Evolutionary conservation across 2,329 filamentous ascomycete genomes (phyloP).

Genomic region (Zasmidium angulare): DNA sequence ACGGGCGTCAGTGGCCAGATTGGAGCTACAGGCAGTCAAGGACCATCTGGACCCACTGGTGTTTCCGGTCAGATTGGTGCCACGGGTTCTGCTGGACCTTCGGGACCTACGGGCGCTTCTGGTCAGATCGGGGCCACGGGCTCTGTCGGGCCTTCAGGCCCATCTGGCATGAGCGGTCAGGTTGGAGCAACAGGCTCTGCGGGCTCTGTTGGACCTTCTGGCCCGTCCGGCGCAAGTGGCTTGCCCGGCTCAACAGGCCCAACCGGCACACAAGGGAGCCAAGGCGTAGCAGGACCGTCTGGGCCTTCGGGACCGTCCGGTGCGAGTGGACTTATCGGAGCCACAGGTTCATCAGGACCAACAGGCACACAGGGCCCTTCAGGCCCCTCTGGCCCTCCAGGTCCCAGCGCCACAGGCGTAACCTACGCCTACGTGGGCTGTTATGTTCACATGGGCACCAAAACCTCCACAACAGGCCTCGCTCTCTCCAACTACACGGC

Average conservation of each 20-base stretch:
- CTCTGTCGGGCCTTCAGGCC: no score
- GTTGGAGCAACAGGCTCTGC: no score
- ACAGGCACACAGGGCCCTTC: not conserved
- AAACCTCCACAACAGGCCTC: slow-evolving; percentile 22
- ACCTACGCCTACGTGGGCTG: slow-evolving; percentile 32
- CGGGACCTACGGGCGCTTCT: not conserved
- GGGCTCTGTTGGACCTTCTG: no score
- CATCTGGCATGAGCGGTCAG: no score
- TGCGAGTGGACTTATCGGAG: no score
- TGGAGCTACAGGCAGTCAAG: not conserved
- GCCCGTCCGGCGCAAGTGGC: no score
- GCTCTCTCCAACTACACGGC: slow-evolving; percentile 25
- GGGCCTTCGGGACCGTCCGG: no score
- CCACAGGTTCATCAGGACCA: not conserved
- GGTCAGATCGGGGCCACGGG: not conserved
- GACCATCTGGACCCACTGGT: not conserved
- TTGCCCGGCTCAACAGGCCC: not conserved
- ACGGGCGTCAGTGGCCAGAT: not conserved
- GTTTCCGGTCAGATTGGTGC: slow-evolving; percentile 4
- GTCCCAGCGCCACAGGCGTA: slow-evolving; percentile 9
- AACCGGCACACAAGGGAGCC: not conserved
- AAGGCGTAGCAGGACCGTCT: not conserved
- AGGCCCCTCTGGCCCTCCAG: slow-evolving; percentile 7
- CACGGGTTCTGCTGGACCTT: not conserved
- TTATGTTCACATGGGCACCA: slow-evolving; percentile 29